These are phyloP conservation scores for Rosa hybrid DNA, from an alignment of 331 rosid species.

Conservation along the genomic window DNA sequence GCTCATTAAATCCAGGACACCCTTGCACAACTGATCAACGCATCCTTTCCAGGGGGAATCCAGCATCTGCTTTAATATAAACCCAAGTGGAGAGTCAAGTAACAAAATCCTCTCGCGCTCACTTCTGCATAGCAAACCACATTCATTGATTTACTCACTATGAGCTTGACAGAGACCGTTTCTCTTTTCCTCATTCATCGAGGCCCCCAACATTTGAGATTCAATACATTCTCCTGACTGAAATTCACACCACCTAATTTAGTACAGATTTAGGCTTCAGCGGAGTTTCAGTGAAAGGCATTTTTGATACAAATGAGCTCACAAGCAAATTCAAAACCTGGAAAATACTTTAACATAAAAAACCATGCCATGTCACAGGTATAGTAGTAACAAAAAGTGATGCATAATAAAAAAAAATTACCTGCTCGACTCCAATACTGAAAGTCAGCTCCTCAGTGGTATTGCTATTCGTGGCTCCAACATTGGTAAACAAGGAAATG, in stretches of 20 bases:
- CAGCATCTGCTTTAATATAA: too few species aligned
- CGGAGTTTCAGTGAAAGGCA: background rate
- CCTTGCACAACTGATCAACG: background rate
- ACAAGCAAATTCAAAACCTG: conserved; percentile 5
- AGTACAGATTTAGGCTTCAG: background rate
- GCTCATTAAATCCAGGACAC: background rate
- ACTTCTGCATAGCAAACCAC: too few species aligned
- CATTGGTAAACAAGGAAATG: too few species aligned
- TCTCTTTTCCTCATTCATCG: background rate
- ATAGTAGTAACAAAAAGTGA: background rate
- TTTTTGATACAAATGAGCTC: background rate
- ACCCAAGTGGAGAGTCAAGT: too few species aligned
- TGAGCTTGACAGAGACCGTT: background rate
- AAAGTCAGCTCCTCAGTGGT: too few species aligned
- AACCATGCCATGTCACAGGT: background rate
- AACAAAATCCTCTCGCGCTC: too few species aligned
- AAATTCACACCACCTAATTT: background rate
- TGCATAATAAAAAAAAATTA: too few species aligned
- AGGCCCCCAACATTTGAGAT: background rate
- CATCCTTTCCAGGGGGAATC: background rate
- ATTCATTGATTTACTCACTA: too few species aligned
- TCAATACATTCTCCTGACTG: background rate
- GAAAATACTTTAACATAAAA: background rate
- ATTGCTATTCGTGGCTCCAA: too few species aligned
- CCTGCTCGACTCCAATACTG: too few species aligned